phyloP scores from a whole-genome alignment of 2,329 filamentous ascomycete species.

The Exophiala dermatitidis region DNA sequence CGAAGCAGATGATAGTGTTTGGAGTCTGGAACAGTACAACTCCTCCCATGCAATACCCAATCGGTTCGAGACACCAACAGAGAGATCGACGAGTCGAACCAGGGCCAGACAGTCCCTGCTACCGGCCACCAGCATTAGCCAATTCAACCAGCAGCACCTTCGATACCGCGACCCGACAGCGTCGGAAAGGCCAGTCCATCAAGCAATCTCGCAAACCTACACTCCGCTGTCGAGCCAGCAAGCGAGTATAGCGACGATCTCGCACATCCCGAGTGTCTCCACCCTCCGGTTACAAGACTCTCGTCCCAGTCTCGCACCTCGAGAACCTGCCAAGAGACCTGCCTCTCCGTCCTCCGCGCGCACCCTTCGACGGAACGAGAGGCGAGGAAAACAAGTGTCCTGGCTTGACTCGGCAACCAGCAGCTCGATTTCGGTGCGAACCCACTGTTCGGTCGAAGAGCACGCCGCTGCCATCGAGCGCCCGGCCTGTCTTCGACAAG shows the following conservation, averaged over 20 bases:
- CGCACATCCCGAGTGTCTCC: conserved; percentile 14
- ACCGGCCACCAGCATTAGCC: conserved; percentile 21
- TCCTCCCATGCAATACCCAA: conserved; percentile 13
- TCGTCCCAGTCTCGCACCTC: conserved; percentile 4
- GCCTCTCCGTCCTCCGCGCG: background rate
- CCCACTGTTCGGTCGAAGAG: background rate
- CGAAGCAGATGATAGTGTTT: conserved; percentile 12
- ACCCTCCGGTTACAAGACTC: conserved; percentile 20
- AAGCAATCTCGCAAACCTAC: conserved; percentile 6
- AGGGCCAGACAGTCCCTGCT: conserved; percentile 14
- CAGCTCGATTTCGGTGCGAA: conserved; percentile 9
- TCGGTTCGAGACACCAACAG: conserved; percentile 11
- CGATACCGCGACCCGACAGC: conserved; percentile 9
- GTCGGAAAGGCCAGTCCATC: conserved; percentile 5
- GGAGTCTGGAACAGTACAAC: conserved; percentile 17
- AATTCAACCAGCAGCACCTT: conserved; percentile 21
- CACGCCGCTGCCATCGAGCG: background rate
- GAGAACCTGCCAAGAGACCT: background rate
- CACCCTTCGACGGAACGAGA: background rate
- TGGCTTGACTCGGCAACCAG: conserved; percentile 17
- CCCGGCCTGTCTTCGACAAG: conserved; percentile 1
- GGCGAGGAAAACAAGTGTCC: conserved; percentile 16
- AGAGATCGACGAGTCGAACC: background rate
- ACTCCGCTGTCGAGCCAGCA: conserved; percentile 15
- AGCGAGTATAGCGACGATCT: conserved; percentile 19